Conservation (phyloP, 345 rosid genomes). For the Salix arbutifolia region DNA sequence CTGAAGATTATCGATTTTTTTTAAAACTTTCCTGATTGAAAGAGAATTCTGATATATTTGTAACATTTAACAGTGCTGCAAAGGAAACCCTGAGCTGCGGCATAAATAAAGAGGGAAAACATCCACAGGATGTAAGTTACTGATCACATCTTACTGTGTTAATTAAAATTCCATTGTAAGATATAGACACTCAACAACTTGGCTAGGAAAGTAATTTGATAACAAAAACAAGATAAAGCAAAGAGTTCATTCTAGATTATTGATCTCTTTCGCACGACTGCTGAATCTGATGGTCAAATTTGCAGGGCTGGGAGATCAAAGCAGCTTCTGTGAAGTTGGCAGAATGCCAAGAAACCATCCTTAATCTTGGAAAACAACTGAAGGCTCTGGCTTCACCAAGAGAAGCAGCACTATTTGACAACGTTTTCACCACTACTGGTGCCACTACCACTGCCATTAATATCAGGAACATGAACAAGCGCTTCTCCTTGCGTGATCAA, state of each 20-base stretch:
- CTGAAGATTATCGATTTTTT: neutral
- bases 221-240: neutral
- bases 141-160: neutral
- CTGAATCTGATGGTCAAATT: slow-evolving; percentile 9
- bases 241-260: neutral
- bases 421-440: slow-evolving; percentile 29
- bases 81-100: slow-evolving; percentile 38
- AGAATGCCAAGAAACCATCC: slow-evolving; percentile 83
- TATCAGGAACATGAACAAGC: slow-evolving; percentile 34
- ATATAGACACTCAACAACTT: neutral
- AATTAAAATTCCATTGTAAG: neutral
- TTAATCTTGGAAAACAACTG: slow-evolving; percentile 67
- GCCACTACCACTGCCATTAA: slow-evolving; percentile 21
- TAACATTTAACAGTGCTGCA: slow-evolving; percentile 45
- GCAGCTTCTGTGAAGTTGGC: slow-evolving; percentile 78
- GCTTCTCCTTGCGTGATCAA: slow-evolving; percentile 53
- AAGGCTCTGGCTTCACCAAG: slow-evolving; percentile 62
- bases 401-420: slow-evolving; percentile 41
- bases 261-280: neutral
- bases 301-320: slow-evolving; percentile 63
- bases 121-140: slow-evolving; percentile 51
- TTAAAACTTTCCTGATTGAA: neutral
- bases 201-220: neutral
- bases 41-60: slow-evolving; percentile 11
- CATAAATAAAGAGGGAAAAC: slow-evolving; percentile 42